Evolutionary conservation across 2,329 filamentous ascomycete species (phyloP).

Genomic region (Clarireedia monteithiana): DNA sequence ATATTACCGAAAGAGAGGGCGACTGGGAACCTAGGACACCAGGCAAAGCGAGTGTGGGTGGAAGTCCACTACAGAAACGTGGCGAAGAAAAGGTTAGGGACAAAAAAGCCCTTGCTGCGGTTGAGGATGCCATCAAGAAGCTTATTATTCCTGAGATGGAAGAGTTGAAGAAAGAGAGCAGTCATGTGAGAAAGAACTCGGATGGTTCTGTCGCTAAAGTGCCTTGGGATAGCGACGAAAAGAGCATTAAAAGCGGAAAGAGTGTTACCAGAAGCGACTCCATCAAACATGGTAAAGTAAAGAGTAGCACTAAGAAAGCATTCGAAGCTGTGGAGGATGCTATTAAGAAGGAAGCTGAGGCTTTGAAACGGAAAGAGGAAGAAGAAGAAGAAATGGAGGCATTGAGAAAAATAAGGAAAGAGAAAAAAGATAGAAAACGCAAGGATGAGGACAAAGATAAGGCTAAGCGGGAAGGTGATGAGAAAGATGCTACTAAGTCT

Average conservation of each 20-base stretch:
- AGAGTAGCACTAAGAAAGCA: conserved; percentile 8
- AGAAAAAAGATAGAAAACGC: conserved; percentile 5
- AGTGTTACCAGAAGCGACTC: conserved; percentile 3
- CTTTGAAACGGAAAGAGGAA: conserved; percentile 7
- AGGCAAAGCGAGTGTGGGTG: not conserved
- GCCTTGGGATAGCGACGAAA: conserved; percentile 8
- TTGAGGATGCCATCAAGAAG: conserved; percentile 8
- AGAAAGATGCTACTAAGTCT: conserved; percentile 5
- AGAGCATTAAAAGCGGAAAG: not conserved
- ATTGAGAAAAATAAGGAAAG: conserved; percentile 5
- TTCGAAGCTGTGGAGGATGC: conserved; percentile 10
- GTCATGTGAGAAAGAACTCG: conserved; percentile 1
- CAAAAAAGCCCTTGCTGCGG: conserved; percentile 7
- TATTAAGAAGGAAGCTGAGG: conserved; percentile 8
- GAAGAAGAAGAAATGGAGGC: conserved; percentile 7
- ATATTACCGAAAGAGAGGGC: conserved; percentile 7
- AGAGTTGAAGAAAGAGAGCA: conserved; percentile 6
- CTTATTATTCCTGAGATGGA: conserved; percentile 7
- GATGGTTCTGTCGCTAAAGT: conserved; percentile 1
- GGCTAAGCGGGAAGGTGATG: conserved; percentile 1
- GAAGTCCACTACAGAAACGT: conserved; percentile 2
- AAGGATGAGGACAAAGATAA: conserved; percentile 3
- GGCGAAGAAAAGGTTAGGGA: conserved; percentile 6
- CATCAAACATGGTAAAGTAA: conserved; percentile 5
- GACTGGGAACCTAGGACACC: conserved; percentile 5